These are phyloP conservation scores for Carpinus fangiana DNA, from an alignment of 306 rosid genomes.

Conservation along the genomic window DNA sequence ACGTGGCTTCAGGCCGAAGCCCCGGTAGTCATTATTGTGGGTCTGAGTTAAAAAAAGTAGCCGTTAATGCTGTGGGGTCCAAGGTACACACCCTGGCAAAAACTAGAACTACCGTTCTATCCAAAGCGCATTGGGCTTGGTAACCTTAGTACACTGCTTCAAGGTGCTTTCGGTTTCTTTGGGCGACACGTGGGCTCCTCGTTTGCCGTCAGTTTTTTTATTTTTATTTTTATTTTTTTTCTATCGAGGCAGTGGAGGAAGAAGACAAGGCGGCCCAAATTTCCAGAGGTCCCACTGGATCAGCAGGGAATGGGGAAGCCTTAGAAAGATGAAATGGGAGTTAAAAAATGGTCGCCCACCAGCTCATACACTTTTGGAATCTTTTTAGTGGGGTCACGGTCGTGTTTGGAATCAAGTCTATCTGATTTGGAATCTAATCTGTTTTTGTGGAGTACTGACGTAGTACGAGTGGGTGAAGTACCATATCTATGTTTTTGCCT, in stretches of 20 bases:
- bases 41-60: constrained; percentile 29
- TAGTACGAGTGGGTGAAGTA: neutral
- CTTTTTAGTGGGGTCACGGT: neutral
- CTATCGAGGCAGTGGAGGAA: constrained; percentile 1
- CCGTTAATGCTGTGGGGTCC: constrained; percentile 63
- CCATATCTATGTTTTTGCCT: constrained; percentile 10
- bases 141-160: neutral
- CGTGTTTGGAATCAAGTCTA: neutral
- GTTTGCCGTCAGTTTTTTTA: neutral
- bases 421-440: constrained; percentile 10
- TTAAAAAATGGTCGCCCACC: too few species aligned
- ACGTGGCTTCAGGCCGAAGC: constrained; percentile 29
- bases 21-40: constrained; percentile 18
- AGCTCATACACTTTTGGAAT: too few species aligned
- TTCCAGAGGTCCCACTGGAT: constrained; percentile 19
- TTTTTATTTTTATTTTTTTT: neutral
- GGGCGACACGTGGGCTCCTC: constrained; percentile 44
- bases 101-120: neutral
- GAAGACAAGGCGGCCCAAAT: constrained; percentile 14
- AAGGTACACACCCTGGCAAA: constrained; percentile 13
- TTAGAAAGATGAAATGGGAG: too few species aligned
- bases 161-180: neutral
- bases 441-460: constrained; percentile 2
- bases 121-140: constrained; percentile 21
- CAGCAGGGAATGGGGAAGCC: too few species aligned